Percentiles rank a stretch among this genome's conserved stretches.
Evolutionary conservation across 148 eudicot genomes (phyloP).

Genomic region (Camellia japonica): DNA sequence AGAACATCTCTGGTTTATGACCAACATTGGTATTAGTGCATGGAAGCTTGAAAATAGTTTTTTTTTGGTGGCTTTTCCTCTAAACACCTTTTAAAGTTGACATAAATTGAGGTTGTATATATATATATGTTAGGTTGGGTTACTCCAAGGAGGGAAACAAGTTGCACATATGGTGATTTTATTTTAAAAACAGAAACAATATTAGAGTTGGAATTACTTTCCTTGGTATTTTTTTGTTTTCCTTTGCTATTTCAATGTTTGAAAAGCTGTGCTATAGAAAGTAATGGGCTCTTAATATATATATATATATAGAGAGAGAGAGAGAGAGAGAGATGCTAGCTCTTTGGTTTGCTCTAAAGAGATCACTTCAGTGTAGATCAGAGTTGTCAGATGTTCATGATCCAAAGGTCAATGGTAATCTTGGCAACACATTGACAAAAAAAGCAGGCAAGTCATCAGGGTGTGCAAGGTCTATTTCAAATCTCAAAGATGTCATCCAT

Average conservation of each 20-base stretch:
- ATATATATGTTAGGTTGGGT: background rate
- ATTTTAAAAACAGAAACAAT: background rate
- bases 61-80: background rate
- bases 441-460: slow-evolving; percentile 41
- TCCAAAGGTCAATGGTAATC: background rate
- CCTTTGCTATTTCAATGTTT: background rate
- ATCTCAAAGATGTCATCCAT: slow-evolving; percentile 44
- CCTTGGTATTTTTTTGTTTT: background rate
- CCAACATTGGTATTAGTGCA: background rate
- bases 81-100: background rate
- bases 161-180: slow-evolving; percentile 1
- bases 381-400: slow-evolving; percentile 24
- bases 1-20: background rate
- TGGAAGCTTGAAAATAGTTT: background rate
- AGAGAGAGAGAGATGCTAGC: slow-evolving; percentile 22
- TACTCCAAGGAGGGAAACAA: background rate
- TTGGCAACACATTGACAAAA: background rate
- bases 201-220: background rate
- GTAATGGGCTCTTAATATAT: background rate
- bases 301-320: background rate
- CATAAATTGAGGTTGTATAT: background rate
- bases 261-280: background rate
- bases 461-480: slow-evolving; percentile 78
- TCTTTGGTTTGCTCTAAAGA: slow-evolving; percentile 24
- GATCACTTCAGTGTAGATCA: slow-evolving; percentile 16